A percentile compares a stretch with the other conserved stretches of the same genome.
Evolutionary conservation across 768 basidiomycete genomes (phyloP).

Genomic region (Chiua virens): DNA sequence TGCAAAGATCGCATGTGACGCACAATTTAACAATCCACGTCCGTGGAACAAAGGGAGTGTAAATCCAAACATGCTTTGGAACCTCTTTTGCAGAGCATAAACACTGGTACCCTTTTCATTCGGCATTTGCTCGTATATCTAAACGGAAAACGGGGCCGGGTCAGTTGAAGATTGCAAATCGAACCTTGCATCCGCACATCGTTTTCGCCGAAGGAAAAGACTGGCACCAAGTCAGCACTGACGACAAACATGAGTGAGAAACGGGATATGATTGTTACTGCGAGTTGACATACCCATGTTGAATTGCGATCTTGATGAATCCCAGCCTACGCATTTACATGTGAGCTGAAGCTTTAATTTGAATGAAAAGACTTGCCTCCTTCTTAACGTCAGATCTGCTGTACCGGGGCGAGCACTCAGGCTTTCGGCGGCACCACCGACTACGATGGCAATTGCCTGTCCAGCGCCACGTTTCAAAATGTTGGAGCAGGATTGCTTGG

Average conservation of each 20-base stretch:
- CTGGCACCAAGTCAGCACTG: conserved; percentile 94
- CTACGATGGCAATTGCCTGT: conserved; percentile 87
- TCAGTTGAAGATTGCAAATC: neutral
- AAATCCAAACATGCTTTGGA: conserved; percentile 92
- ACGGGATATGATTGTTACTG: neutral
- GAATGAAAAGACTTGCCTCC: conserved; percentile 43
- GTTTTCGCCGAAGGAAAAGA: conserved; percentile 98
- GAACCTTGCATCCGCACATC: conserved; percentile 58
- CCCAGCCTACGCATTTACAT: conserved; percentile 56
- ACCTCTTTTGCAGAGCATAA: conserved; percentile 84
- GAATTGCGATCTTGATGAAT: conserved; percentile 93
- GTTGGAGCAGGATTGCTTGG: conserved; percentile 85
- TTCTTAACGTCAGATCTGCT: conserved; percentile 79
- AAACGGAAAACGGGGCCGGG: neutral
- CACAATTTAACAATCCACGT: conserved; percentile 91
- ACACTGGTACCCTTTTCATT: conserved; percentile 91
- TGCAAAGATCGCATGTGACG: conserved; percentile 23
- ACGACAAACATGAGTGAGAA: conserved; percentile 2
- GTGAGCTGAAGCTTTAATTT: neutral
- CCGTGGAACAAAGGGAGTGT: conserved; percentile 98
- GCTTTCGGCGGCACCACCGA: conserved; percentile 95
- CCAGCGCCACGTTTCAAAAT: conserved; percentile 66
- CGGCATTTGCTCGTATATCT: conserved; percentile 98
- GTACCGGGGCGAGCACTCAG: conserved; percentile 96
- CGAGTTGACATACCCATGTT: conserved; percentile 62